Base-by-base conservation (phyloP, 495 filamentous ascomycete species). In the Talaromyces proteolyticus region DNA sequence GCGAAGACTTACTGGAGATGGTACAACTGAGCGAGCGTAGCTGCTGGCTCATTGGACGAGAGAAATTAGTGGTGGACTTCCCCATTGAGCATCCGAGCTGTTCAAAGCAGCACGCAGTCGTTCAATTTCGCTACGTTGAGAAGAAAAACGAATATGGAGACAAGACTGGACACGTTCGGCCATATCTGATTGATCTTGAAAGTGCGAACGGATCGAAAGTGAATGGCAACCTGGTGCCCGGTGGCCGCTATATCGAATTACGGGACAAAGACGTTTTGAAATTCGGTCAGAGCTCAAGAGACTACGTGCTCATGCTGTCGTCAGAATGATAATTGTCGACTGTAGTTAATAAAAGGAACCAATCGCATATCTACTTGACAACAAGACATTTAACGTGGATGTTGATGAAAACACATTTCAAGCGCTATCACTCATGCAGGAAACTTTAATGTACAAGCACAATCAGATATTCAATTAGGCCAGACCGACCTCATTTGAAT, bases 141-240 rank as follows among this genome's bases (percentile, higher is more conserved):
- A 91, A 86, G 66, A 78, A 77, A 51, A 89, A 93, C 59, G 91
- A 95, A 60, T 93, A 77, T 62, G 92, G 91, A 26, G 88, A 94
- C 61, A 84, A 80, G 62, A 75, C 85, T 53, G 87, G 86, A 16
- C 82, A 75, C 51, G 94, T 97, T 26, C 89, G 81, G 69, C 89
- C 88, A 8, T 98, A 97, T 68, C 58, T 97, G 3, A 87, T 97
- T 58, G 93, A 98, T 69, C 65, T 98, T 39, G 92, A 96, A 58
- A 95, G 89, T 53, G 88, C 88, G 19, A 97, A 98, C 70, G 92
- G 93, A 40, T 96, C 91, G 7, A 76, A 63, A 42, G 74, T 98
- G 41, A 95, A 95, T 60, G 84, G 80, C 47, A 84, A 91, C 40
- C 68, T 65, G 58, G 68, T 93, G 4, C 86, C 88, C 2, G 76